phyloP scores from a whole-genome alignment of 441 rosid genomes.

The Adansonia gregorii region DNA sequence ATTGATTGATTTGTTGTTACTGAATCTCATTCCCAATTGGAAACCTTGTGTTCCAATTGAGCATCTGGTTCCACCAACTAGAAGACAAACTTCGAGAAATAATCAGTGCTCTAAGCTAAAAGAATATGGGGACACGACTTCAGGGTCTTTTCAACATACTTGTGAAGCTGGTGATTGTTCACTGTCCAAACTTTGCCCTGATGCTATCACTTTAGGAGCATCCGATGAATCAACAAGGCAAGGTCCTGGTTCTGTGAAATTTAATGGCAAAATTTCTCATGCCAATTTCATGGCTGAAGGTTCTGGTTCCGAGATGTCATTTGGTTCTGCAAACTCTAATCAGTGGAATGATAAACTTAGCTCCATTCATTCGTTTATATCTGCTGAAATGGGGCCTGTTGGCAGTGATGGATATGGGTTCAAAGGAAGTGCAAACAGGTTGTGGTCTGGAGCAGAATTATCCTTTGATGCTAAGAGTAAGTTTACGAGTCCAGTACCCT shows the following conservation, averaged over 20 bases:
- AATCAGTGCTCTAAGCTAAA: slow-evolving; percentile 33
- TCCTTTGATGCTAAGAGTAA: slow-evolving; percentile 24
- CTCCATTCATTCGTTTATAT: slow-evolving; percentile 33
- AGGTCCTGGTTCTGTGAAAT: slow-evolving; percentile 25
- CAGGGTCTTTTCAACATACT: slow-evolving; percentile 30
- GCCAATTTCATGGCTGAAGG: slow-evolving; percentile 32
- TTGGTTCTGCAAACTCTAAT: slow-evolving; percentile 44
- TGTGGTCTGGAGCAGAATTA: slow-evolving; percentile 13
- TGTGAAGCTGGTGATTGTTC: slow-evolving; percentile 35
- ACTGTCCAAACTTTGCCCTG: slow-evolving; percentile 28
- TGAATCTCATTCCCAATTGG: slow-evolving; percentile 59
- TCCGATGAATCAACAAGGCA: slow-evolving; percentile 33
- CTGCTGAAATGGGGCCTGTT: slow-evolving; percentile 35
- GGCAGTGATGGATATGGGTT: slow-evolving; percentile 25
- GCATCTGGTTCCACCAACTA: slow-evolving; percentile 46
- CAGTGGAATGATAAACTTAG: slow-evolving; percentile 38
- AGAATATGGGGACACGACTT: slow-evolving; percentile 31
- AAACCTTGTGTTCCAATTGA: slow-evolving; percentile 53
- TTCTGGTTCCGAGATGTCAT: slow-evolving; percentile 43
- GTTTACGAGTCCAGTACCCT: slow-evolving; percentile 4
- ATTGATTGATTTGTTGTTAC: slow-evolving; percentile 56
- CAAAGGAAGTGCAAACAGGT: background rate
- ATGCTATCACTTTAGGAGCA: slow-evolving; percentile 29
- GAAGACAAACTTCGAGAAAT: slow-evolving; percentile 30
- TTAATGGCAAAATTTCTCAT: slow-evolving; percentile 31